These are phyloP conservation scores for Penicillium malachiteum DNA, from an alignment of 495 filamentous ascomycete species.

Conservation along the genomic window DNA sequence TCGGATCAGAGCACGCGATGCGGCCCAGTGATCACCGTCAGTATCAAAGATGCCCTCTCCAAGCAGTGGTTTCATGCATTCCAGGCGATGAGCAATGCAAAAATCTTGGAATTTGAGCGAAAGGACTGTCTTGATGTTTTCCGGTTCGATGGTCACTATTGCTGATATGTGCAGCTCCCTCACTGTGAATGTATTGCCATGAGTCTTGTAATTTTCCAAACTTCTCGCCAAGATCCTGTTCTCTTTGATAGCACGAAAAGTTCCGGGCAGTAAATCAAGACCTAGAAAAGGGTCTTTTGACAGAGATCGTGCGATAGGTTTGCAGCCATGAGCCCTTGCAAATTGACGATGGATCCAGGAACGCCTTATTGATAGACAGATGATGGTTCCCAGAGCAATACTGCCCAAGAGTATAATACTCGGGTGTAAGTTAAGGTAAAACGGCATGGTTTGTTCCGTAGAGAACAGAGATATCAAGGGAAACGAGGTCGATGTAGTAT, in stretches of 20 bases:
- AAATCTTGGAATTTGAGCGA: slow-evolving; percentile 61
- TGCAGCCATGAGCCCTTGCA: background rate
- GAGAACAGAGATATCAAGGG: too few relatives aligned
- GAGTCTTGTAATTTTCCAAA: background rate
- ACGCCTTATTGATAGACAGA: background rate
- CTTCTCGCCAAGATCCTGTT: background rate
- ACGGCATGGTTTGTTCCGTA: too few relatives aligned
- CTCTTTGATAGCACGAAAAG: background rate
- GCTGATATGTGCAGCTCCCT: background rate
- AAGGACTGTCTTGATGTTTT: slow-evolving; percentile 63
- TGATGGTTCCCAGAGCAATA: background rate
- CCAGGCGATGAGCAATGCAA: slow-evolving; percentile 51
- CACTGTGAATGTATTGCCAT: background rate
- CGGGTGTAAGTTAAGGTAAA: background rate
- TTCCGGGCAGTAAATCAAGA: background rate
- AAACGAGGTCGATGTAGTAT: too few relatives aligned
- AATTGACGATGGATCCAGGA: background rate
- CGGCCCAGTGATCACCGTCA: slow-evolving; percentile 65
- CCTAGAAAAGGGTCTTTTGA: background rate
- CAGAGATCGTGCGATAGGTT: background rate
- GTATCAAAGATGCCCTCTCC: slow-evolving; percentile 71
- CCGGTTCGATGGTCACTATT: slow-evolving; percentile 28
- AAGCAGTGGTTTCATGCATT: slow-evolving; percentile 54
- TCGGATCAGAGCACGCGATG: slow-evolving; percentile 60
- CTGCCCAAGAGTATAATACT: background rate